Evolutionary conservation across 139 green algal species (phyloP).

Genomic region (Chlorella ohadii): DNA sequence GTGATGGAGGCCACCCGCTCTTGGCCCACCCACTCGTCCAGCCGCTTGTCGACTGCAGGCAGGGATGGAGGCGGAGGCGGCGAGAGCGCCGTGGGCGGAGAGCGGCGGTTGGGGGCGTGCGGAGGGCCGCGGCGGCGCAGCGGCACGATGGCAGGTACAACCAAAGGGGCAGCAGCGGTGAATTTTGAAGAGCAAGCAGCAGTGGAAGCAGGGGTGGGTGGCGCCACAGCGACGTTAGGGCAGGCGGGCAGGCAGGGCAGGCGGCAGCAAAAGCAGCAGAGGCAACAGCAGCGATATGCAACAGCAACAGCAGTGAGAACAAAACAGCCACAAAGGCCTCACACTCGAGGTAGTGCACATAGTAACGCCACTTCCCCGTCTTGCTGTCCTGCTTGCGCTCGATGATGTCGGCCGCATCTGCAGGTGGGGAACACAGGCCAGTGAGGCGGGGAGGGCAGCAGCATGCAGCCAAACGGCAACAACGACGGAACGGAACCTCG

Average conservation of each 20-base stretch:
- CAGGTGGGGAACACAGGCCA: background rate
- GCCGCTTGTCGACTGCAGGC: conserved; percentile 77
- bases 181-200: too few relatives aligned
- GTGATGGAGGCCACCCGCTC: conserved; percentile 37
- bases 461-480: background rate
- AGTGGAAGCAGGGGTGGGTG: too few relatives aligned
- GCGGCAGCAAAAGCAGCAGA: too few relatives aligned
- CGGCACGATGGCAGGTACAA: too few relatives aligned
- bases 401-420: conserved; percentile 60
- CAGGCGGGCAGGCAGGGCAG: too few relatives aligned
- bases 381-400: conserved; percentile 37
- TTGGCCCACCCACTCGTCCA: conserved; percentile 87
- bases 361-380: conserved; percentile 62
- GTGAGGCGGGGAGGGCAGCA: too few relatives aligned
- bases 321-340: conserved; percentile 25
- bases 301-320: background rate
- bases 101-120: too few relatives aligned
- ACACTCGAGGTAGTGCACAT: conserved; percentile 93
- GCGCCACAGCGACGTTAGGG: too few relatives aligned
- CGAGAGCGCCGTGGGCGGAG: too few relatives aligned
- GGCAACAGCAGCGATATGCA: background rate
- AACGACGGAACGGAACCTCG: too few relatives aligned
- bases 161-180: too few relatives aligned
- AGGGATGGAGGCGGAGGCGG: background rate
- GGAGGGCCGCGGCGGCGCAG: too few relatives aligned